Percentiles rank a stretch among this genome's conserved stretches.
These are phyloP conservation scores for Apiotrichum siamense DNA, from an alignment of 1,284 basidiomycete genomes.

Conservation along the genomic window DNA sequence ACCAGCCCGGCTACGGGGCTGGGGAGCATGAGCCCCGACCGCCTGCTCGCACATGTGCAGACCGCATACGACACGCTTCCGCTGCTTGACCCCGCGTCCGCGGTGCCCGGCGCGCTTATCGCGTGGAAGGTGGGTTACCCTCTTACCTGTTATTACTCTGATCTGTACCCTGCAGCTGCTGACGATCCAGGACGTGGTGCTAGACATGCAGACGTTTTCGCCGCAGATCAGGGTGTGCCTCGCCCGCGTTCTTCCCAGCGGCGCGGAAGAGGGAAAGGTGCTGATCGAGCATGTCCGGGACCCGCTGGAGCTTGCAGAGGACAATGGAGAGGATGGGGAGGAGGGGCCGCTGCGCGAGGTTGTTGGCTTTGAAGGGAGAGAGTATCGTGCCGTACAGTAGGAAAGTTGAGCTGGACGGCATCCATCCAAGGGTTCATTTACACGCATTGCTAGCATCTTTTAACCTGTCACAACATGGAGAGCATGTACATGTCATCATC, in stretches of 20 bases:
- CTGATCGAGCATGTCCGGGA: not conserved
- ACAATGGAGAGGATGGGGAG: not conserved
- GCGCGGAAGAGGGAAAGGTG: not conserved
- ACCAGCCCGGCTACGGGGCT: too few relatives aligned
- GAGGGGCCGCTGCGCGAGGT: not conserved
- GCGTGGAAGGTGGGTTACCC: conserved; percentile 32
- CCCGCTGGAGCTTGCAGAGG: conserved; percentile 4
- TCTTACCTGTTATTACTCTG: not conserved
- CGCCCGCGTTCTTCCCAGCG: conserved; percentile 11
- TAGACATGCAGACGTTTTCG: conserved; percentile 34
- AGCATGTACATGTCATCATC: too few relatives aligned
- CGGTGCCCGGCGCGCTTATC: conserved; percentile 16
- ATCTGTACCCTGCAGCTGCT: too few relatives aligned
- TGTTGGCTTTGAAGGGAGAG: not conserved
- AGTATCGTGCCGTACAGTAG: not conserved
- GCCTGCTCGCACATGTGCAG: conserved; percentile 3
- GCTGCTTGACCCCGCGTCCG: not conserved
- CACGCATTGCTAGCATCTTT: too few relatives aligned
- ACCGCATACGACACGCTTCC: conserved; percentile 14
- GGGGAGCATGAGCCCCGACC: not conserved
- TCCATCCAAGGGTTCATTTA: too few relatives aligned
- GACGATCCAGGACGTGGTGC: conserved; percentile 36
- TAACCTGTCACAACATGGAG: too few relatives aligned
- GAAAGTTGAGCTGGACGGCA: too few relatives aligned
- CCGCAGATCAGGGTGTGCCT: conserved; percentile 31